A percentile compares a stretch with the other conserved stretches of the same genome.
Conservation (phyloP, 116 monocot genomes). For the Dioscorea cayenensis region DNA sequence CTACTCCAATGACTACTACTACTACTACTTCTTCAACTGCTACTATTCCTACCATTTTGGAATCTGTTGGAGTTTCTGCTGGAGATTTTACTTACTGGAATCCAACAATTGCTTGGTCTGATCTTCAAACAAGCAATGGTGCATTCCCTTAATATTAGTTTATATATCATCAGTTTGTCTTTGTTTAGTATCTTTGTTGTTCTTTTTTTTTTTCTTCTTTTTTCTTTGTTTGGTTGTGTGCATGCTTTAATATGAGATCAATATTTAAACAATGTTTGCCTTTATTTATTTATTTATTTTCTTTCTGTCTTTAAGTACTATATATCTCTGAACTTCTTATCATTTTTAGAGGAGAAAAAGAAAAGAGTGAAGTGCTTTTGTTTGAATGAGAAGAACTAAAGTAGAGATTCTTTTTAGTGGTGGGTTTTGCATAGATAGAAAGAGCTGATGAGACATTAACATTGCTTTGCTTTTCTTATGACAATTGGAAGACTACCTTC, state of each 20-base stretch:
- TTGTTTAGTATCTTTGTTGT: too few species aligned
- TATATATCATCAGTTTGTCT: background rate
- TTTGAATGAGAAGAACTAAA: too few species aligned
- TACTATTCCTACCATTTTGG: constrained; percentile 14
- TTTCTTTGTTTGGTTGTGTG: too few species aligned
- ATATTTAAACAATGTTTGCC: too few species aligned
- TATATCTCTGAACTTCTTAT: too few species aligned
- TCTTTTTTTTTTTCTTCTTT: too few species aligned
- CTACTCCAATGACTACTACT: background rate
- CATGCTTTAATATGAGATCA: too few species aligned
- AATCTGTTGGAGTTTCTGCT: constrained; percentile 10
- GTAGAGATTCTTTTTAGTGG: background rate
- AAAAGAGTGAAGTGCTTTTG: too few species aligned
- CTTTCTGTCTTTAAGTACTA: too few species aligned
- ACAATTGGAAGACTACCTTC: background rate
- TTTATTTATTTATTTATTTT: too few species aligned
- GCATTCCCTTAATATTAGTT: constrained; percentile 21
- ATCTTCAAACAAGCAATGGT: constrained; percentile 29
- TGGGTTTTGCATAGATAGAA: background rate
- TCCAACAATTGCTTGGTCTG: constrained; percentile 23
- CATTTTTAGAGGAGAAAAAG: too few species aligned
- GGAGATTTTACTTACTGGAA: constrained; percentile 39
- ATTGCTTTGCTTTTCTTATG: background rate
- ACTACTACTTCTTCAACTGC: background rate
- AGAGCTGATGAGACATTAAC: background rate